Percentiles rank a stretch among this genome's conserved stretches.
phyloP scores from a whole-genome alignment of 331 rosid genomes.

The Pyracantha coccinea region DNA sequence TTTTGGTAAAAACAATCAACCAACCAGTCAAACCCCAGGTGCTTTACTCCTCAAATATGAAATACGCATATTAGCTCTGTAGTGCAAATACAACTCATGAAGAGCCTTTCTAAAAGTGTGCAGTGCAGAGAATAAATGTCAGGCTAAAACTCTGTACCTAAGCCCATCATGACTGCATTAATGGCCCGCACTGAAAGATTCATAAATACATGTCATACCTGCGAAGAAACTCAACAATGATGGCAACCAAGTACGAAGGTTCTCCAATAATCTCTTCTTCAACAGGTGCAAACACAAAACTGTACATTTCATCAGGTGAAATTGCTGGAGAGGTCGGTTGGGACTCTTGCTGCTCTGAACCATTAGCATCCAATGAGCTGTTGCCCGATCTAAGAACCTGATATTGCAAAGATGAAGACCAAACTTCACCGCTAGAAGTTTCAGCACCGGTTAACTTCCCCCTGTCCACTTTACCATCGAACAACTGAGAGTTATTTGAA shows the following conservation, averaged over 20 bases:
- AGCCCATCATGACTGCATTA: constrained; percentile 1
- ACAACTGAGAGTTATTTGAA: constrained; percentile 25
- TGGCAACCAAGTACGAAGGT: constrained; percentile 78
- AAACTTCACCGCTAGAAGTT: constrained; percentile 30
- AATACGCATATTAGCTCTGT: too few relatives aligned
- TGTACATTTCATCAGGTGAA: constrained; percentile 91
- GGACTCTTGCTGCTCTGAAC: constrained; percentile 58
- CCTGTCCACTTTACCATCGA: constrained; percentile 30
- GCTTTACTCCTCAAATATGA: neutral
- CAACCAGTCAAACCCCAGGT: neutral
- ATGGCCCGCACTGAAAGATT: constrained; percentile 6
- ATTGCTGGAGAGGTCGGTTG: constrained; percentile 75
- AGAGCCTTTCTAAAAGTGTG: neutral
- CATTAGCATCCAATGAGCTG: constrained; percentile 23
- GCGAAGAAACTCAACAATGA: constrained; percentile 76
- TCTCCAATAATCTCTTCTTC: constrained; percentile 97
- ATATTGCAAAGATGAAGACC: constrained; percentile 40
- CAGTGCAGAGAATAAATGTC: neutral
- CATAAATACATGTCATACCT: constrained; percentile 37
- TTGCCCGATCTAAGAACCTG: constrained; percentile 20
- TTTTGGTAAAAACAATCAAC: neutral
- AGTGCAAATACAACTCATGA: too few relatives aligned
- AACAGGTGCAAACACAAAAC: constrained; percentile 69
- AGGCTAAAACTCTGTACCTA: neutral
- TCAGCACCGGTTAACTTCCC: constrained; percentile 28